A percentile compares a stretch with the other conserved stretches of the same genome.
phyloP scores from a whole-genome alignment of 129 eudicot species.

The Rutidosis leptorrhynchoides region DNA sequence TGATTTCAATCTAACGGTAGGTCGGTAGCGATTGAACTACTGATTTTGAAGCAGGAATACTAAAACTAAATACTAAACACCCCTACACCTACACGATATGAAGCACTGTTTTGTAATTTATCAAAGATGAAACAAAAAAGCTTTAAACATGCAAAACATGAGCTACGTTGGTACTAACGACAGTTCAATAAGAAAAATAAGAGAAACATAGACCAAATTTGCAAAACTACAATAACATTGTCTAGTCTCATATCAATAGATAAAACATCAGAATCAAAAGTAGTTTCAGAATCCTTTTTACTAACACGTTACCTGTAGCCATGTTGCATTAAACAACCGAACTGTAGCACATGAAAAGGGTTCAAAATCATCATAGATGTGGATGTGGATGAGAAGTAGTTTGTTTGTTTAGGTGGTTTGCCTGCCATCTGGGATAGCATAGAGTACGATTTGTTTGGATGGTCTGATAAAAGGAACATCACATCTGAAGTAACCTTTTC shows the following conservation, averaged over 20 bases:
- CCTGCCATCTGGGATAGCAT: neutral
- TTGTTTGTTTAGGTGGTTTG: too few species aligned
- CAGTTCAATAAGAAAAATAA: too few species aligned
- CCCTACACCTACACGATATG: too few species aligned
- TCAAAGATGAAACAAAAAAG: neutral
- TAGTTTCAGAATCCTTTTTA: neutral
- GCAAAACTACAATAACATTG: too few species aligned
- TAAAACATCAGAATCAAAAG: too few species aligned
- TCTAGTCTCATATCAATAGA: too few species aligned
- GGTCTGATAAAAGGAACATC: slow-evolving; percentile 5
- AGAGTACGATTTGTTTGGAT: slow-evolving; percentile 1
- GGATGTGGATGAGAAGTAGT: too few species aligned
- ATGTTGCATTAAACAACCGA: too few species aligned
- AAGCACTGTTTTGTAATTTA: slow-evolving; percentile 22
- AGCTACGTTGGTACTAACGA: neutral
- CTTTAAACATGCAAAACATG: neutral
- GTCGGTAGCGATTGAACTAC: slow-evolving; percentile 62
- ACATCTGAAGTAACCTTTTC: slow-evolving; percentile 1
- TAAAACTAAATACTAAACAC: too few species aligned
- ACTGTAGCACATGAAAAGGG: too few species aligned
- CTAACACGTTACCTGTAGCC: neutral
- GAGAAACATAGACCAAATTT: neutral
- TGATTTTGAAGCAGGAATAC: slow-evolving; percentile 65
- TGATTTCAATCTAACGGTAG: slow-evolving; percentile 47
- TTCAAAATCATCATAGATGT: too few species aligned